phyloP scores from a whole-genome alignment of 306 rosid genomes.

The Dryas octopetala region DNA sequence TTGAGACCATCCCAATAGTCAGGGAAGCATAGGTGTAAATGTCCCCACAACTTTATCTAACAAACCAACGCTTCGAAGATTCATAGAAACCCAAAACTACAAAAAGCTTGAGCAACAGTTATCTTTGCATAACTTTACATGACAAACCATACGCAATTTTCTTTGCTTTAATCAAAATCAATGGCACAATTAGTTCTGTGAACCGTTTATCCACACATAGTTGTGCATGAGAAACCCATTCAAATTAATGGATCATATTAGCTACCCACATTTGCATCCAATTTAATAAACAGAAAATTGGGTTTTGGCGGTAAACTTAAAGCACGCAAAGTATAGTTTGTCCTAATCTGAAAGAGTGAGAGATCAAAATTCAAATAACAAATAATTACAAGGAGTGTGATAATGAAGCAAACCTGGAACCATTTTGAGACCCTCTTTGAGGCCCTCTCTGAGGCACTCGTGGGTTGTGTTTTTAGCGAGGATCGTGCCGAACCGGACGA shows the following conservation, averaged over 20 bases:
- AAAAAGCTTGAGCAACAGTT: background rate
- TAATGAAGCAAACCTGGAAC: slow-evolving; percentile 11
- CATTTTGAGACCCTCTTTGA: slow-evolving; percentile 9
- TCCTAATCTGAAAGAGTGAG: too few relatives aligned
- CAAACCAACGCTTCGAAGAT: background rate
- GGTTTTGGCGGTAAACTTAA: too few relatives aligned
- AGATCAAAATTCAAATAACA: too few relatives aligned
- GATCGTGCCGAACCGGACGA: background rate
- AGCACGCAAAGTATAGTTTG: too few relatives aligned
- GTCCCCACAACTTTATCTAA: too few relatives aligned
- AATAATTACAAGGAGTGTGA: background rate
- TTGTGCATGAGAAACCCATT: too few relatives aligned
- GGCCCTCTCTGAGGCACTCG: too few relatives aligned
- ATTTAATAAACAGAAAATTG: background rate
- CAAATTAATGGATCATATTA: too few relatives aligned
- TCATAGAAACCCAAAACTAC: background rate
- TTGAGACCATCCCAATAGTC: too few relatives aligned
- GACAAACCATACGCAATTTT: background rate
- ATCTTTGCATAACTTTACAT: background rate
- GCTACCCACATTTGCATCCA: too few relatives aligned
- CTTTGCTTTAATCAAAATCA: background rate
- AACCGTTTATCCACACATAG: background rate
- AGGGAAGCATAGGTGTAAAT: too few relatives aligned
- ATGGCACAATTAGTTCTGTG: background rate
- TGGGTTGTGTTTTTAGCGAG: background rate